Conservation (phyloP, 2,329 filamentous ascomycete species). For the Leptographium radiaticola region DNA sequence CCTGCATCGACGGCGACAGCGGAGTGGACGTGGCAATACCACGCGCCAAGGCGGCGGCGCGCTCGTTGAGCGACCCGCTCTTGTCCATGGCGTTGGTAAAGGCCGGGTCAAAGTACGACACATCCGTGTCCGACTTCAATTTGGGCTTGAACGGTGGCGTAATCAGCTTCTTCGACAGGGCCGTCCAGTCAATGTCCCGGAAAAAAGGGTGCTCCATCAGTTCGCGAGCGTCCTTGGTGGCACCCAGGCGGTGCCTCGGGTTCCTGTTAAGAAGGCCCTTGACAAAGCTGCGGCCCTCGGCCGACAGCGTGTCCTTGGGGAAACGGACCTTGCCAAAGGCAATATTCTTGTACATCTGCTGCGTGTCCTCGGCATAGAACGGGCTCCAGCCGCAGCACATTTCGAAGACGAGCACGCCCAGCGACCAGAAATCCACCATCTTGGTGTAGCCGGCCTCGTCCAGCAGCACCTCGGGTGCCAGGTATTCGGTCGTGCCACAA, state of each 20-base stretch:
- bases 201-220: conserved; percentile 94
- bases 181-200: conserved; percentile 82
- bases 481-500: conserved; percentile 94
- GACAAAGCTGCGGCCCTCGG: conserved; percentile 93
- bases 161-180: conserved; percentile 77
- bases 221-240: conserved; percentile 82
- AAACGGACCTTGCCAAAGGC: conserved; percentile 97
- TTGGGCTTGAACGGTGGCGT: conserved; percentile 97
- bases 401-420: conserved; percentile 94
- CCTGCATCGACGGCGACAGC: conserved; percentile 87
- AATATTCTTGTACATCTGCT: conserved; percentile 99
- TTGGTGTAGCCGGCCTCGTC: conserved; percentile 98
- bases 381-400: conserved; percentile 99
- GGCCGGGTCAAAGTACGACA: conserved; percentile 96
- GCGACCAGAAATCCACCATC: conserved; percentile 99
- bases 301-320: conserved; percentile 83
- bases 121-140: conserved; percentile 88
- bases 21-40: conserved; percentile 85
- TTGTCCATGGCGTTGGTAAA: conserved; percentile 91
- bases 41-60: conserved; percentile 72
- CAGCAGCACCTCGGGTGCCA: conserved; percentile 86
- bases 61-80: conserved; percentile 78
- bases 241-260: conserved; percentile 86
- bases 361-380: conserved; percentile 96
- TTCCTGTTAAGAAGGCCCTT: conserved; percentile 96